Conservation (phyloP, 2,329 filamentous ascomycete genomes). For the Ceratocystis cubensis region DNA sequence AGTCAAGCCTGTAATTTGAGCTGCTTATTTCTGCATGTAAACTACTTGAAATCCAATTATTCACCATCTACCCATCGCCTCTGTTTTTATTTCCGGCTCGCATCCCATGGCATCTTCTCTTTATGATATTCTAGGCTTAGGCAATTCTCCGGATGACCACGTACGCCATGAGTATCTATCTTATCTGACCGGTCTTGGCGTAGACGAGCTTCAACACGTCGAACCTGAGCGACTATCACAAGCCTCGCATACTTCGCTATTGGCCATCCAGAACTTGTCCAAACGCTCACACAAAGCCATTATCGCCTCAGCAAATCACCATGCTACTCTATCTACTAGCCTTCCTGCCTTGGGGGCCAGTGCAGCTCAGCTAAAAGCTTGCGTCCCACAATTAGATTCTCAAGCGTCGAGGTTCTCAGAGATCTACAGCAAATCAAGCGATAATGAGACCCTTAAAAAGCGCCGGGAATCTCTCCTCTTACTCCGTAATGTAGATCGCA, state of each 20-base stretch:
- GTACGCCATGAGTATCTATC: conserved; percentile 59
- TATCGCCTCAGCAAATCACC: conserved; percentile 65
- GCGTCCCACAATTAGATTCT: conserved; percentile 66
- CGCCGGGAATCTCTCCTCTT: conserved; percentile 71
- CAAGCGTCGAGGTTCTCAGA: conserved; percentile 69
- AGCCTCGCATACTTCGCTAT: conserved; percentile 62
- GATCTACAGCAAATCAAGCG: conserved; percentile 53
- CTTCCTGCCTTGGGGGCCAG: conserved; percentile 58
- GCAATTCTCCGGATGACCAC: conserved; percentile 32
- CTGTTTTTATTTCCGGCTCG: not conserved
- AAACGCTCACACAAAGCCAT: conserved; percentile 80
- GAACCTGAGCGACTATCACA: conserved; percentile 75
- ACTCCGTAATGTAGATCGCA: conserved; percentile 72
- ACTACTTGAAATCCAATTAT: not conserved
- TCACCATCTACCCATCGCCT: not conserved
- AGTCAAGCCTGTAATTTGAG: too few species aligned
- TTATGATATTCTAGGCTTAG: conserved; percentile 28
- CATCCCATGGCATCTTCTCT: conserved; percentile 30
- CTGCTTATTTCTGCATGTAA: not conserved
- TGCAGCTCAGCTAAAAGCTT: conserved; percentile 53
- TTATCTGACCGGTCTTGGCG: conserved; percentile 62
- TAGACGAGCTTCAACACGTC: conserved; percentile 56
- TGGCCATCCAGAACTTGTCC: conserved; percentile 75
- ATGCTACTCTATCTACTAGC: conserved; percentile 58
- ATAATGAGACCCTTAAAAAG: conserved; percentile 56